phyloP scores from a whole-genome alignment of 495 filamentous ascomycete species.

The Tuber borchii region DNA sequence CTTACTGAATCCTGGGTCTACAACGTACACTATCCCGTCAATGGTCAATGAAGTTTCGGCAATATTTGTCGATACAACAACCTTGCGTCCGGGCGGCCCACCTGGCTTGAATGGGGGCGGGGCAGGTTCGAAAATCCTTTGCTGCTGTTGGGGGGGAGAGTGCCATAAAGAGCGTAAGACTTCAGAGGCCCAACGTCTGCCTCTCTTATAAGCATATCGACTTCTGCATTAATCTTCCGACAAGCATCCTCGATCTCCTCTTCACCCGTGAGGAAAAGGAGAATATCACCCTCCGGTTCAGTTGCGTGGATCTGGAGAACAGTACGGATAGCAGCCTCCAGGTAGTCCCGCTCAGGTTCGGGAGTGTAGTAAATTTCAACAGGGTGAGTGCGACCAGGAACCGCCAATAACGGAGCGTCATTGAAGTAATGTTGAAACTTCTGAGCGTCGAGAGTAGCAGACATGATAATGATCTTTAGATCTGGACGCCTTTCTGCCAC shows the following conservation, averaged over 20 bases:
- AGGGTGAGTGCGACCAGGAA: slow-evolving; percentile 90
- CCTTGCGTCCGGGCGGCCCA: slow-evolving; percentile 85
- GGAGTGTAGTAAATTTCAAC: slow-evolving; percentile 99
- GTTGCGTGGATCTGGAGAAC: slow-evolving; percentile 93
- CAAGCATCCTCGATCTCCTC: slow-evolving; percentile 98
- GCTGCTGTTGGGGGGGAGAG: slow-evolving; percentile 83
- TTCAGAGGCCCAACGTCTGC: slow-evolving; percentile 82
- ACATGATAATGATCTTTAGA: slow-evolving; percentile 97
- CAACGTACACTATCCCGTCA: slow-evolving; percentile 97
- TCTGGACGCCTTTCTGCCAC: slow-evolving; percentile 71
- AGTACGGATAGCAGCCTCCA: slow-evolving; percentile 88
- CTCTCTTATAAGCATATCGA: slow-evolving; percentile 82
- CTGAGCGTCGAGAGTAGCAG: slow-evolving; percentile 89
- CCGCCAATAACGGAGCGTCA: slow-evolving; percentile 83
- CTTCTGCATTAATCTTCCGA: slow-evolving; percentile 82
- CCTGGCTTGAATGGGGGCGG: slow-evolving; percentile 64
- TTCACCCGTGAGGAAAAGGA: slow-evolving; percentile 95
- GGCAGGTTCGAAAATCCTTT: slow-evolving; percentile 86
- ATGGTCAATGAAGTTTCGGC: slow-evolving; percentile 97
- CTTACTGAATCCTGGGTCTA: slow-evolving; percentile 98
- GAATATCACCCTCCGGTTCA: slow-evolving; percentile 87
- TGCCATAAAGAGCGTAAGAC: slow-evolving; percentile 91
- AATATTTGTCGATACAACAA: slow-evolving; percentile 94
- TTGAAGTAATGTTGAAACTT: slow-evolving; percentile 99
- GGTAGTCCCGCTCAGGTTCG: slow-evolving; percentile 91